phyloP scores from a whole-genome alignment of 1,284 basidiomycete genomes.

The Cerrena zonata region DNA sequence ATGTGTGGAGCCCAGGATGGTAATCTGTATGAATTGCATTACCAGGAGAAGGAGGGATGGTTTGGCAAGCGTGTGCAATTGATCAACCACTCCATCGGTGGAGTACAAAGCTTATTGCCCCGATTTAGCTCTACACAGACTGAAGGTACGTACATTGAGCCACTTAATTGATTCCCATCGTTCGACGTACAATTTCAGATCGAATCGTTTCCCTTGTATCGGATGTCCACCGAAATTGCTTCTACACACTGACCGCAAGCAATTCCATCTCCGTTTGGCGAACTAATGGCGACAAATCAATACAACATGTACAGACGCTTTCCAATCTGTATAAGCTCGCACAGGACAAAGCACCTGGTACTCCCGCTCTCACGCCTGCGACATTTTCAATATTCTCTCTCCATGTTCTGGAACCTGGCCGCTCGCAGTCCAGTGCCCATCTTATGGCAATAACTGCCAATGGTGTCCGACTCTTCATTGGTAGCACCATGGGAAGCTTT shows the following conservation, averaged over 20 bases:
- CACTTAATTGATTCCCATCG: not conserved
- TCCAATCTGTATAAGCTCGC: conserved; percentile 64
- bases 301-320: conserved; percentile 64
- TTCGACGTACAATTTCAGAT: conserved; percentile 37
- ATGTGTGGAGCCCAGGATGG: conserved; percentile 84
- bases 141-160: conserved; percentile 45
- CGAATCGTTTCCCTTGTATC: conserved; percentile 63
- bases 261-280: conserved; percentile 68
- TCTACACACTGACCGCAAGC: conserved; percentile 71
- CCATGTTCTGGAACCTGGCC: conserved; percentile 57
- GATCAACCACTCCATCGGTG: conserved; percentile 74
- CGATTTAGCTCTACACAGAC: conserved; percentile 51
- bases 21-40: conserved; percentile 88
- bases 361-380: conserved; percentile 62
- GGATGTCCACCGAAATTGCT: conserved; percentile 59
- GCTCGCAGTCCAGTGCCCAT: conserved; percentile 60
- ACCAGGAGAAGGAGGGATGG: conserved; percentile 89
- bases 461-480: conserved; percentile 76
- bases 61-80: conserved; percentile 82
- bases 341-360: conserved; percentile 71
- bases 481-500: conserved; percentile 32
- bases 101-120: conserved; percentile 70
- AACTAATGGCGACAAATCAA: conserved; percentile 52
- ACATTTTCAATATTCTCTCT: conserved; percentile 61
- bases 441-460: conserved; percentile 77